Conservation (phyloP, 2,329 filamentous ascomycete species). For the Aspergillus aculeatinus region DNA sequence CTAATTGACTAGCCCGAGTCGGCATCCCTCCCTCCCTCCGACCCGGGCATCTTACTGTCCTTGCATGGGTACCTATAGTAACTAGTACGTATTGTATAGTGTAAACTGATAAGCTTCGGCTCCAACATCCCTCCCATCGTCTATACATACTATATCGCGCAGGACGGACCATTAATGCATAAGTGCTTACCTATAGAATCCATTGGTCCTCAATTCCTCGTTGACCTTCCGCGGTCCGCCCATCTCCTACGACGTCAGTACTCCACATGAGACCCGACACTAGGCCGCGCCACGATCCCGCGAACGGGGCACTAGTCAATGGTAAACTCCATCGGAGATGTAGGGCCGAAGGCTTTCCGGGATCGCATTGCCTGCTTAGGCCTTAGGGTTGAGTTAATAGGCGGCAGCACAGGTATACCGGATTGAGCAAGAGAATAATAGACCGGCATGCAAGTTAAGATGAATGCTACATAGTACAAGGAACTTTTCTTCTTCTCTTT, state of each 20-base stretch:
- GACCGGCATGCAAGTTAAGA: neutral
- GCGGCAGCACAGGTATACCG: slow-evolving; percentile 4
- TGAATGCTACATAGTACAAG: neutral
- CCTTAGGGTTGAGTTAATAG: neutral
- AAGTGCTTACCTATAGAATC: neutral
- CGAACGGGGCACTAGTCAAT: slow-evolving; percentile 14
- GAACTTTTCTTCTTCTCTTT: neutral
- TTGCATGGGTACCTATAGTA: too few relatives aligned
- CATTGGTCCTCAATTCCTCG: neutral
- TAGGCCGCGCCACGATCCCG: slow-evolving; percentile 21
- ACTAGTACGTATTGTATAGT: too few relatives aligned
- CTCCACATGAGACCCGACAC: neutral
- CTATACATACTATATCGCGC: too few relatives aligned
- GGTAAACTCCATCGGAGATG: slow-evolving; percentile 12
- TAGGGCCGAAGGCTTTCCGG: slow-evolving; percentile 4
- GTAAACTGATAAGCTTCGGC: too few relatives aligned
- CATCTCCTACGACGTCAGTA: neutral
- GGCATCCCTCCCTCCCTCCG: too few relatives aligned
- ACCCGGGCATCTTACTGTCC: too few relatives aligned
- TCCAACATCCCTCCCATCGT: too few relatives aligned
- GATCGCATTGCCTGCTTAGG: slow-evolving; percentile 18
- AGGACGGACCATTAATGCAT: too few relatives aligned
- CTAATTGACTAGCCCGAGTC: too few relatives aligned
- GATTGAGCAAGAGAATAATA: slow-evolving; percentile 8
- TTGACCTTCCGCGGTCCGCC: neutral